Percentiles rank a stretch among this genome's conserved stretches.
Conservation (phyloP, 306 rosid species). For the Benincasa hispida region DNA sequence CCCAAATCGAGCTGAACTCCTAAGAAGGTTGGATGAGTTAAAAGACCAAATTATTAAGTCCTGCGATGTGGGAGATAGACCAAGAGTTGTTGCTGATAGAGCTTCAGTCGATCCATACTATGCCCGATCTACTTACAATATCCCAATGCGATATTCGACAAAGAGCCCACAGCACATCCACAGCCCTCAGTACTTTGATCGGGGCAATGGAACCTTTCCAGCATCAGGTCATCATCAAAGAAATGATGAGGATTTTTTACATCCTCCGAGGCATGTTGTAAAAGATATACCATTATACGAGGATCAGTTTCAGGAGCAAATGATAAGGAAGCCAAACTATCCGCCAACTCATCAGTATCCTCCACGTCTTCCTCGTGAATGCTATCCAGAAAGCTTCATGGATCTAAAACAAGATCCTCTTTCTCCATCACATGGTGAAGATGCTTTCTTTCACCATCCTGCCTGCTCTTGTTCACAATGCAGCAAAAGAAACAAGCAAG, state of each 20-base stretch:
- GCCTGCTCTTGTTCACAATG: constrained; percentile 25
- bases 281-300: constrained; percentile 18
- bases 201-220: constrained; percentile 9
- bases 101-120: constrained; percentile 17
- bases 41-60: constrained; percentile 26
- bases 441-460: constrained; percentile 15
- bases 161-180: not conserved
- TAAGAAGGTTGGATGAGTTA: constrained; percentile 33
- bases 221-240: constrained; percentile 9
- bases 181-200: constrained; percentile 6
- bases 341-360: constrained; percentile 13
- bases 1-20: constrained; percentile 22
- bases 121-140: constrained; percentile 10
- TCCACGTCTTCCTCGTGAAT: constrained; percentile 10
- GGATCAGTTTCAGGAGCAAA: constrained; percentile 17
- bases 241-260: constrained; percentile 15
- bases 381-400: constrained; percentile 9
- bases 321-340: constrained; percentile 16
- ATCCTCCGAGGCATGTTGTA: constrained; percentile 16
- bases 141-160: constrained; percentile 16
- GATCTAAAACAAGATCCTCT: constrained; percentile 10
- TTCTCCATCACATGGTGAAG: constrained; percentile 7
- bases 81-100: constrained; percentile 16
- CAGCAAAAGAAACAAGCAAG: constrained; percentile 13
- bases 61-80: constrained; percentile 20